Conservation (phyloP, 2,329 filamentous ascomycete species). For the Akanthomyces dipterigenus region DNA sequence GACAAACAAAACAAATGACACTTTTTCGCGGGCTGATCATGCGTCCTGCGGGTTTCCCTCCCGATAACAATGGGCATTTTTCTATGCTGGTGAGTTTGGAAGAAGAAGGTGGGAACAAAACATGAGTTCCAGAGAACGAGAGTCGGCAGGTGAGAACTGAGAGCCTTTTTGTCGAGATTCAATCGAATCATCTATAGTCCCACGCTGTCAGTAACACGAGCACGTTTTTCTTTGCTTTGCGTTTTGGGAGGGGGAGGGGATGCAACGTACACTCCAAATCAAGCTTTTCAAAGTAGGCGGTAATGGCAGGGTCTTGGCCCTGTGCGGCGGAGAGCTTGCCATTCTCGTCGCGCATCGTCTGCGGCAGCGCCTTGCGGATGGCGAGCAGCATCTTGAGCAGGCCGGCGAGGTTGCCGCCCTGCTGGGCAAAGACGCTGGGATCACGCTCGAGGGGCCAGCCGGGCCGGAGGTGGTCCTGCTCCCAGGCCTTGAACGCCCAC, state of each 20-base stretch:
- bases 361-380: slow-evolving; percentile 54
- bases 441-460: slow-evolving; percentile 55
- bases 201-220: not conserved
- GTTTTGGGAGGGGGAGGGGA: not conserved
- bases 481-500: slow-evolving; percentile 63
- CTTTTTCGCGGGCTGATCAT: not conserved
- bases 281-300: slow-evolving; percentile 48
- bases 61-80: too few relatives aligned
- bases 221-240: not conserved
- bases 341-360: slow-evolving; percentile 39
- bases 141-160: slow-evolving; percentile 43
- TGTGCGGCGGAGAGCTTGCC: slow-evolving; percentile 40
- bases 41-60: not conserved
- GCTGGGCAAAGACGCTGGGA: slow-evolving; percentile 49
- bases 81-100: slow-evolving; percentile 21
- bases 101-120: slow-evolving; percentile 43
- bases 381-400: slow-evolving; percentile 54
- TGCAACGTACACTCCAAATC: slow-evolving; percentile 51
- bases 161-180: slow-evolving; percentile 42
- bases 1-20: not conserved
- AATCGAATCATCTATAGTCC: slow-evolving; percentile 23
- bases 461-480: slow-evolving; percentile 51
- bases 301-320: slow-evolving; percentile 39
- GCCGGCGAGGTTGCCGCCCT: slow-evolving; percentile 52
- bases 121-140: slow-evolving; percentile 43